phyloP scores from a whole-genome alignment of 2,329 filamentous ascomycete species.

The Pseudogymnoascus sp. region DNA sequence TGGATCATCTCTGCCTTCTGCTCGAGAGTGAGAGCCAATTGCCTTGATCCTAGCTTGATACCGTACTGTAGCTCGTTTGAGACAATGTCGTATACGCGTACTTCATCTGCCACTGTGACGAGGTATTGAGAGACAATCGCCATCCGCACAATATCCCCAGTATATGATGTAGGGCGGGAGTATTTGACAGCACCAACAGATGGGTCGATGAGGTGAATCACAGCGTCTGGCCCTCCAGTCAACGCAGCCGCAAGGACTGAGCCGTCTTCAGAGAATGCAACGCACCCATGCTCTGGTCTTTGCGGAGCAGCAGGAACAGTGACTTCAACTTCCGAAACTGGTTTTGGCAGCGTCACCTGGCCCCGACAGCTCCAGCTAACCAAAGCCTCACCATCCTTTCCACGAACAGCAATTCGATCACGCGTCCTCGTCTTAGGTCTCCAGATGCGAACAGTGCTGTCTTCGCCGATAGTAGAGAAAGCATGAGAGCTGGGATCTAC shows the following conservation, averaged over 20 bases:
- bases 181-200: constrained; percentile 56
- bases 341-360: constrained; percentile 40
- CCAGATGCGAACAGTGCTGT: constrained; percentile 74
- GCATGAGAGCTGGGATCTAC: constrained; percentile 59
- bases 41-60: constrained; percentile 44
- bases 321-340: constrained; percentile 29
- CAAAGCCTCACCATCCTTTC: constrained; percentile 47
- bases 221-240: constrained; percentile 45
- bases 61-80: constrained; percentile 64
- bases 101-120: constrained; percentile 61
- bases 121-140: constrained; percentile 65
- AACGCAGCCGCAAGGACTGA: constrained; percentile 68
- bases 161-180: constrained; percentile 59
- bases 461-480: constrained; percentile 79
- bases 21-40: constrained; percentile 26
- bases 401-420: constrained; percentile 57
- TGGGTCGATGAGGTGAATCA: constrained; percentile 69
- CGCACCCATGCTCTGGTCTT: constrained; percentile 43
- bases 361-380: constrained; percentile 67
- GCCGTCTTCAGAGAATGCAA: constrained; percentile 76
- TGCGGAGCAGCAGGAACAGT: constrained; percentile 29
- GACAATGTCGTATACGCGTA: constrained; percentile 79
- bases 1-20: constrained; percentile 45
- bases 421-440: constrained; percentile 60
- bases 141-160: constrained; percentile 56